A percentile compares a stretch with the other conserved stretches of the same genome.
Evolutionary conservation across 768 basidiomycete species (phyloP).

Genomic region (Saitozyma sp.): DNA sequence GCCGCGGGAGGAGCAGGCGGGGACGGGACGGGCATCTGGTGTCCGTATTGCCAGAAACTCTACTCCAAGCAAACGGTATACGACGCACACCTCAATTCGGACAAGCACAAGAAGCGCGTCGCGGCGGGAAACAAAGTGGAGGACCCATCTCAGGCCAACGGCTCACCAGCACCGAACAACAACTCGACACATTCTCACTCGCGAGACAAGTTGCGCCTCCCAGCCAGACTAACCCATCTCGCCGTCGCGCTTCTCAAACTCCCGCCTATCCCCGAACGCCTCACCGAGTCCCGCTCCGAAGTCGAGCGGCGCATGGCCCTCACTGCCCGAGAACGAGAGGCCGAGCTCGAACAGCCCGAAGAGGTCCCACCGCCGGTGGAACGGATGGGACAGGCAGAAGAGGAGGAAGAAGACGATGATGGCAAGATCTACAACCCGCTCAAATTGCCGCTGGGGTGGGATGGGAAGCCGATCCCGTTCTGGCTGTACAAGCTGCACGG

Average conservation of each 20-base stretch:
- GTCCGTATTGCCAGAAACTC: conserved; percentile 64
- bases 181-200: conserved; percentile 48
- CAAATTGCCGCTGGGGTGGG: conserved; percentile 74
- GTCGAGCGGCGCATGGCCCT: conserved; percentile 95
- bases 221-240: conserved; percentile 73
- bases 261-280: conserved; percentile 61
- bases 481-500: conserved; percentile 91
- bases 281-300: conserved; percentile 91
- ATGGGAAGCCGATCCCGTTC: conserved; percentile 92
- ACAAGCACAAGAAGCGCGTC: conserved; percentile 79
- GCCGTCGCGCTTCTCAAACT: conserved; percentile 66
- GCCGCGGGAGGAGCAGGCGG: conserved; percentile 8
- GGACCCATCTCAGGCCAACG: conserved; percentile 60
- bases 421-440: conserved; percentile 97
- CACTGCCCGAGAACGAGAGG: conserved; percentile 84
- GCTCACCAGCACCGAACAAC: conserved; percentile 16
- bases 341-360: conserved; percentile 83
- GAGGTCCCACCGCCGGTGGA: conserved; percentile 51
- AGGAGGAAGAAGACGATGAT: conserved; percentile 79
- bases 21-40: conserved; percentile 78
- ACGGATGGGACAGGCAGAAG: conserved; percentile 9
- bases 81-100: conserved; percentile 90
- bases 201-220: conserved; percentile 37
- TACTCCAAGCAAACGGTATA: conserved; percentile 98
- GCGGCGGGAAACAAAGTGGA: conserved; percentile 39